Evolutionary conservation across 495 filamentous ascomycete genomes (phyloP), one percentile per base, ranked within the genome.

Genomic region (Xylaria palmicola): DNA sequence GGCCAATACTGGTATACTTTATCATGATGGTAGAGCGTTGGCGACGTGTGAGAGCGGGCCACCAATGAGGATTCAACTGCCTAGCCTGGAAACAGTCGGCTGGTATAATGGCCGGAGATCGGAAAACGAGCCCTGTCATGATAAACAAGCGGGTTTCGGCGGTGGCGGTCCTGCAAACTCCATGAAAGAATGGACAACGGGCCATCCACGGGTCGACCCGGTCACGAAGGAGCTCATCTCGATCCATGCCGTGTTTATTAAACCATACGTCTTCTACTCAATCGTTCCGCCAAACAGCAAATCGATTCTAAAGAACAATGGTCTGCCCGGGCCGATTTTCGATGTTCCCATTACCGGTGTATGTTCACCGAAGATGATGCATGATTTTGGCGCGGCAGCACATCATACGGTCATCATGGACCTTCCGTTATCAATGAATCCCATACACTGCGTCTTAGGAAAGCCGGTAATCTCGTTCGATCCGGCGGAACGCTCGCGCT

Each of bases 21-120:
- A 84, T 63, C 87, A 89, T 65, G 86, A 89, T 72, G 82, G 85
- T 3, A 72, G 85, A 59, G 85, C 85, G 27, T 60, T 90, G 57
- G 86, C 86, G 12, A 86, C 83, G 1, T 88, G 85, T 66, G 86
- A 88, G 67, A 87, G 81, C 56, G 87, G 87, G 3, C 85, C 86
- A 24, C 86, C 87, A 0, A 85, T 90, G 64, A 74, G 85, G 40
- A 71, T 89, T 39, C 69, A 81, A 34, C 70, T 89, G 13, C 87
- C 87, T 13, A 69, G 74, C 3, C 66, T 90, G 30, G 79, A 87
- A 34, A 88, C 87, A 0, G 68, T 88, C 17, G 87, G 86, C 10
- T 90, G 87, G 86, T 90, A 78, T 68, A 80, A 87, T 70, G 86
- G 86, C 3, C 62, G 65, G 29, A 72, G 43, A 20, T 78, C 77